phyloP scores from a whole-genome alignment of 1,139 yeast genomes.

The Arxiozyma slooffiae region DNA sequence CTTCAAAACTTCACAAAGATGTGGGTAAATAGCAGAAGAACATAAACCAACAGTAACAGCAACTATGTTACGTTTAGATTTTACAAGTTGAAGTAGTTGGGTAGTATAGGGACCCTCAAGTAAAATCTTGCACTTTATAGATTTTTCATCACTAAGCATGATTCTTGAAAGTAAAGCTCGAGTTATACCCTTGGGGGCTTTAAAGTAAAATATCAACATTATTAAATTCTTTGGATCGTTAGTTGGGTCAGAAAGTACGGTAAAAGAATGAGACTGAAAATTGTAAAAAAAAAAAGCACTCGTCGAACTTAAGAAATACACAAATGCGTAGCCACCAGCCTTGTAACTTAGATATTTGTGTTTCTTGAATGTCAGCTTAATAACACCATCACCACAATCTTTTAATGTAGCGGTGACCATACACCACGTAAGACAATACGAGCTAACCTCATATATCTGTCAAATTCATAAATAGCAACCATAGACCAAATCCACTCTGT shows the following conservation, averaged over 20 bases:
- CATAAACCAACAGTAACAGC: slow-evolving; percentile 27
- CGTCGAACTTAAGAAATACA: slow-evolving; percentile 42
- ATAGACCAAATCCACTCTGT: slow-evolving; percentile 38
- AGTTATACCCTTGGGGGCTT: slow-evolving; percentile 41
- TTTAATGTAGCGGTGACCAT: slow-evolving; percentile 30
- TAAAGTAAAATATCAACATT: slow-evolving; percentile 35
- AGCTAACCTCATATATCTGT: slow-evolving; percentile 32
- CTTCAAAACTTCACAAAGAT: slow-evolving; percentile 9
- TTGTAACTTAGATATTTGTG: slow-evolving; percentile 38
- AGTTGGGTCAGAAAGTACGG: slow-evolving; percentile 34
- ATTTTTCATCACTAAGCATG: slow-evolving; percentile 17
- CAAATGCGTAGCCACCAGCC: slow-evolving; percentile 59
- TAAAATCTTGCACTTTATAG: slow-evolving; percentile 30
- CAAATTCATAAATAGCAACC: slow-evolving; percentile 34
- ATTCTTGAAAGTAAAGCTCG: slow-evolving; percentile 30
- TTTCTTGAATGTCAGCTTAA: slow-evolving; percentile 33
- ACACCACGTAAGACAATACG: slow-evolving; percentile 32
- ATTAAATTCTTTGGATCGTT: slow-evolving; percentile 30
- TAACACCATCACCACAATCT: slow-evolving; percentile 34
- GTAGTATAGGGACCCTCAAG: slow-evolving; percentile 60
- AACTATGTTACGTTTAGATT: slow-evolving; percentile 11
- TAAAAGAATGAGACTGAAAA: slow-evolving; percentile 66
- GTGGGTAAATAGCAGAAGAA: slow-evolving; percentile 24
- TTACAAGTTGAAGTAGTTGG: slow-evolving; percentile 34
- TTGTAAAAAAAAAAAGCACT: slow-evolving; percentile 37